These are phyloP conservation scores for Trichoderma harzianum DNA, from an alignment of 2,329 filamentous ascomycete genomes.

Conservation along the genomic window DNA sequence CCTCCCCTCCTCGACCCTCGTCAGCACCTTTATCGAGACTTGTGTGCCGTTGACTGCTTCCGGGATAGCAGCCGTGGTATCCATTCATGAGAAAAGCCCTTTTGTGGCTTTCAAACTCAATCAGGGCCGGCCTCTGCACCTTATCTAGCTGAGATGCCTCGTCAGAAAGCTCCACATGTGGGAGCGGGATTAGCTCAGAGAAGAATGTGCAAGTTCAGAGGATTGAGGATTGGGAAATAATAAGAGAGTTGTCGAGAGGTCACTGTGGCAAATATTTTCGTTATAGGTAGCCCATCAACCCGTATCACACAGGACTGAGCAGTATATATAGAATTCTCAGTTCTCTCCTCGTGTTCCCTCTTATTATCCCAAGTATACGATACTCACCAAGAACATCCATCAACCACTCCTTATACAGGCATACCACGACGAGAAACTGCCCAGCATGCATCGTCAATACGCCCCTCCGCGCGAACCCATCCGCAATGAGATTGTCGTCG, in stretches of 20 bases:
- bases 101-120: neutral
- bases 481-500: constrained; percentile 13
- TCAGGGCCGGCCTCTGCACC: neutral
- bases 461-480: neutral
- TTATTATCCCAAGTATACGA: neutral
- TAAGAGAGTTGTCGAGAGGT: neutral
- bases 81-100: neutral
- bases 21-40: neutral
- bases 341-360: neutral
- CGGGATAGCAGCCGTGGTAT: neutral
- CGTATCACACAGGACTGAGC: neutral
- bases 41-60: neutral
- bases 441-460: neutral
- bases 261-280: neutral
- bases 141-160: neutral
- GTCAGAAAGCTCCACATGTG: neutral
- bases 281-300: neutral
- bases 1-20: neutral
- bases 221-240: neutral
- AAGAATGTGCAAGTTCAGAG: neutral
- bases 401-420: neutral
- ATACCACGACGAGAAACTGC: neutral
- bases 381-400: neutral
- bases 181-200: neutral
- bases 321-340: neutral